Evolutionary conservation across 179 eudicot species (phyloP), one percentile per base, ranked within the genome.

Genomic region (Amaranthus tricolor): DNA sequence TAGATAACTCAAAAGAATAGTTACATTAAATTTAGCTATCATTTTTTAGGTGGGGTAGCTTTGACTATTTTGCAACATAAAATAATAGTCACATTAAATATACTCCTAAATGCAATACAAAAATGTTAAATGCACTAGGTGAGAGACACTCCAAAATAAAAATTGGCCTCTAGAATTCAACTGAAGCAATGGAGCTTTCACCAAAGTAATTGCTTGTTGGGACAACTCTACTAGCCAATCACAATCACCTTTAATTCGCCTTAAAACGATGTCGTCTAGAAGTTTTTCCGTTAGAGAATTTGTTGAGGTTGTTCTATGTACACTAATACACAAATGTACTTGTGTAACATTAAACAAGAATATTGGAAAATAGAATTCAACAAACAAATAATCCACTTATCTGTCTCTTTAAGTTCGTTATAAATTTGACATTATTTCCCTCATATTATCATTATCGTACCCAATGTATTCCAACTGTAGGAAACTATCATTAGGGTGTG

Each of bases 51-150:
- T 31, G 54, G 7, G 48, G 71, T 68, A 68, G 71, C 15, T 68
- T 67, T 67, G 71, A 67, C 71, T 67, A 51, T 68, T 51, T n/a
- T 51, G 45, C 45, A 49, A 68, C 55, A 68, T 21, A 57, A 68
- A 52, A 68, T 31, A 31, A 31, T 68, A 68, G 19, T 68, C 47
- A n/a, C 24, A 68, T 51, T 68, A 13, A 68, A 68, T 67, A 67
- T 67, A 67, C 71, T 51, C 71, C 71, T 68, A 52, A 68, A 68
- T 68, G 19, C 17, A 68, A 52, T 68, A 58, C 45, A 68, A 68
- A 11, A 24, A 51, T 10, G 16, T 12, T 68, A 21, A 20, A 20
- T 20, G 15, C 17, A 63, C 17, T n/a, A 59, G 63, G 63, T 20
- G 63, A 20, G 31, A 19, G 19, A 12, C 17, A 59, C 62, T 59